Evolutionary conservation across 2,329 filamentous ascomycete genomes (phyloP).

Genomic region (Arthrobotrys pseudoclavata): DNA sequence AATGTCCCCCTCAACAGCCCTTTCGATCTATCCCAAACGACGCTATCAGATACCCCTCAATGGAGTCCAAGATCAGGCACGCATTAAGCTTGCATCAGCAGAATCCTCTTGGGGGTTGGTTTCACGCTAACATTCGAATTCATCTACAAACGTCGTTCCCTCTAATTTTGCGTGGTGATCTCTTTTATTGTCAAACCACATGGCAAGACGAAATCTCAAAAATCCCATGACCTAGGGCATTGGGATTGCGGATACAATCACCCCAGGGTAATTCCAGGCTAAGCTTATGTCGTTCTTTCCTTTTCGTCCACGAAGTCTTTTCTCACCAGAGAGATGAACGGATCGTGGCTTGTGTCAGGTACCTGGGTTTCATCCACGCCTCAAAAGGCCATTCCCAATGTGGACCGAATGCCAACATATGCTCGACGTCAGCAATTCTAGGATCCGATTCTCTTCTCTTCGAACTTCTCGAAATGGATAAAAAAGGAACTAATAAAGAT

Average conservation of each 20-base stretch:
- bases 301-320: background rate
- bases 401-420: conserved; percentile 29
- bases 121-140: conserved; percentile 56
- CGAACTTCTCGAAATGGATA: conserved; percentile 27
- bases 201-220: conserved; percentile 34
- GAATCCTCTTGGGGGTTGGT: conserved; percentile 23
- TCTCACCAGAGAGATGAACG: background rate
- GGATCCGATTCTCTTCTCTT: conserved; percentile 27
- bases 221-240: conserved; percentile 30
- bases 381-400: conserved; percentile 27
- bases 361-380: conserved; percentile 41
- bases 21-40: conserved; percentile 42
- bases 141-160: background rate
- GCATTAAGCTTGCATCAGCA: conserved; percentile 48
- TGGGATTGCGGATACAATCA: conserved; percentile 22
- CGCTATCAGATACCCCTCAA: background rate
- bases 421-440: conserved; percentile 8
- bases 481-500: background rate
- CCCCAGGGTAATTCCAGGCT: conserved; percentile 21
- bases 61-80: conserved; percentile 7
- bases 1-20: conserved; percentile 10
- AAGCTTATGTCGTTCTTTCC: conserved; percentile 25
- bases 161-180: conserved; percentile 4
- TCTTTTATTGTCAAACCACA: conserved; percentile 24
- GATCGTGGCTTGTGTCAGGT: conserved; percentile 34